Percentiles rank a stretch among this genome's conserved stretches.
These are phyloP conservation scores for Aegilops bicornis DNA, from an alignment of 176 grass and related monocot species.

Conservation along the genomic window DNA sequence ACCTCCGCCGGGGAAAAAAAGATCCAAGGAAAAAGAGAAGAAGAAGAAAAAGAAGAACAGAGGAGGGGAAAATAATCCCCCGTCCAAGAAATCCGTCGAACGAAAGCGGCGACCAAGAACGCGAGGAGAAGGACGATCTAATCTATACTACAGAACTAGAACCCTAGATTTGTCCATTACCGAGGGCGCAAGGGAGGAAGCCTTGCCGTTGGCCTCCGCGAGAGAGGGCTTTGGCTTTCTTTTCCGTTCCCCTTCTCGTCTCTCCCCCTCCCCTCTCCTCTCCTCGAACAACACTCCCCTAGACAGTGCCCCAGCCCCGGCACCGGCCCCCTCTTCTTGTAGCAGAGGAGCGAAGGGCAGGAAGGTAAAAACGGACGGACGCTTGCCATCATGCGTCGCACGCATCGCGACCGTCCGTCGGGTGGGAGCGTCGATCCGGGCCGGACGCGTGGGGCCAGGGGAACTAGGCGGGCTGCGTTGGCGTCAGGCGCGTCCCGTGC, in stretches of 20 bases:
- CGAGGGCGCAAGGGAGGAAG: neutral
- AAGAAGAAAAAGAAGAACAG: no score
- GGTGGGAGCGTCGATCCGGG: no score
- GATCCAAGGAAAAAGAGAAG: neutral
- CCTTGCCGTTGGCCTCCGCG: neutral
- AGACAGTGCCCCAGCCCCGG: neutral
- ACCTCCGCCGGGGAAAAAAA: neutral
- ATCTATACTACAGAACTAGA: slow-evolving; percentile 8
- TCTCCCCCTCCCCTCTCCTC: neutral
- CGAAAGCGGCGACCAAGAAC: neutral
- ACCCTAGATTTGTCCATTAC: slow-evolving; percentile 43
- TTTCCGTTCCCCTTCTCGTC: neutral
- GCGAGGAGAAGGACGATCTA: neutral
- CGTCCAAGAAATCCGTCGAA: neutral
- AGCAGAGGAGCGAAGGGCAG: neutral
- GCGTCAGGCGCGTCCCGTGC: slow-evolving; percentile 3
- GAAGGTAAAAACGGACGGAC: neutral
- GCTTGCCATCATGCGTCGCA: neutral
- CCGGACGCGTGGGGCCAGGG: no score
- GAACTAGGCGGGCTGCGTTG: neutral
- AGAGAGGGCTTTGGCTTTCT: neutral
- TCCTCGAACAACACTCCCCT: neutral
- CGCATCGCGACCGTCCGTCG: neutral
- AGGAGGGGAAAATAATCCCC: neutral
- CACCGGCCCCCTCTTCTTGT: slow-evolving; percentile 4